Base-by-base conservation (phyloP, 2,329 filamentous ascomycete species). In the Zasmidium cellare region DNA sequence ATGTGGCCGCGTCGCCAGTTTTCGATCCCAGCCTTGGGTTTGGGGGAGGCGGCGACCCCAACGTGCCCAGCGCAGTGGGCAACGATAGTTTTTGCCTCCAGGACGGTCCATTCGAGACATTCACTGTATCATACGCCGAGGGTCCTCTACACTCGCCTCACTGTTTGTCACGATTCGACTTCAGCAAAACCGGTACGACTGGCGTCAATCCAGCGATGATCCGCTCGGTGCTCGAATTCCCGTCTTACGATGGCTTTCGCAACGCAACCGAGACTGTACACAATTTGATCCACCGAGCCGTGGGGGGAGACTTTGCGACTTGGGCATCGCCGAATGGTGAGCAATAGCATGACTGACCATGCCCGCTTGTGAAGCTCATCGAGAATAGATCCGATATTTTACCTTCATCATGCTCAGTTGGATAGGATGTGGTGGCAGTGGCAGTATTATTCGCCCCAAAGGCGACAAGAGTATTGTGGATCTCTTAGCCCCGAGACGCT, bases 401-500 rank as follows among this genome's bases (percentile, higher is more conserved):
- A 25, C n/a, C 7, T 54, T 19, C 51, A 54, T 20, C 51, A 54
- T 20, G 51, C 41, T 7, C 51, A 54, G 25, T 19, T 54, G 18
- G 51, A 54, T 47, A 38, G 25, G 9, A 28, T 54, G 2, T 54
- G 51, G 51, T 54, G 55, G 55, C 48, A 14, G 11, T 56, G 55
- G 55, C 55, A 56, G 28, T n/a, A n/a, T n/a, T n/a, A n/a, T n/a
- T n/a, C n/a, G n/a, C n/a, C n/a, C n/a, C n/a, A n/a, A n/a, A n/a
- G n/a, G n/a, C n/a, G n/a, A n/a, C n/a, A n/a, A n/a, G n/a, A n/a
- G n/a, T n/a, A n/a, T n/a, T n/a, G n/a, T n/a, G n/a, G n/a, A n/a
- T n/a, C n/a, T n/a, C n/a, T n/a, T n/a, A n/a, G n/a, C n/a, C n/a
- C n/a, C n/a, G n/a, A n/a, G n/a, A n/a, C n/a, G n/a, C n/a, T n/a